A percentile compares a stretch with the other conserved stretches of the same genome.
These are phyloP conservation scores for Alternaria brassicae DNA, from an alignment of 2,329 filamentous ascomycete species.

Conservation along the genomic window DNA sequence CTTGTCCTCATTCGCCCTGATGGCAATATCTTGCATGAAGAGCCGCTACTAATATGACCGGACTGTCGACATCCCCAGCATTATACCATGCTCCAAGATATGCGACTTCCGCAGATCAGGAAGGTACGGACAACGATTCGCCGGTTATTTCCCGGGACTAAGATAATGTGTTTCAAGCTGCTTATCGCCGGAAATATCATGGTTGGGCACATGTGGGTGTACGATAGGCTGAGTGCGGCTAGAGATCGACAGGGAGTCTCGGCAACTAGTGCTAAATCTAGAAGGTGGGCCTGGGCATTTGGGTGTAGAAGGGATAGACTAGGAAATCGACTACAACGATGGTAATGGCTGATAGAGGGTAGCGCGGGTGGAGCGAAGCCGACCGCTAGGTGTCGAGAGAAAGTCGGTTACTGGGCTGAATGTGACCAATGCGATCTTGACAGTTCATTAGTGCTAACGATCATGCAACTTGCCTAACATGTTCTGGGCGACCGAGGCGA, in stretches of 20 bases:
- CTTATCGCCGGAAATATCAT: conserved; percentile 26
- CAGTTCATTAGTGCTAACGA: neutral
- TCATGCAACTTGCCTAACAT: neutral
- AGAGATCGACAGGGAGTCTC: conserved; percentile 25
- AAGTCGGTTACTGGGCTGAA: neutral
- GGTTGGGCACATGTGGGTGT: conserved; percentile 29
- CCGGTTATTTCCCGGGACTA: conserved; percentile 3
- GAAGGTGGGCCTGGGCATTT: conserved; percentile 22
- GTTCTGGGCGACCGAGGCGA: neutral
- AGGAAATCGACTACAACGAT: neutral
- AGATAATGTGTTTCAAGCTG: conserved; percentile 25
- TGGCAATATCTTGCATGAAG: neutral
- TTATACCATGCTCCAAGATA: neutral
- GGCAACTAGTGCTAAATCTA: conserved; percentile 23
- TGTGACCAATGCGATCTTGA: neutral
- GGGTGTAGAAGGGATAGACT: neutral
- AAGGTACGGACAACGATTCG: conserved; percentile 29
- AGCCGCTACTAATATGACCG: conserved; percentile 3
- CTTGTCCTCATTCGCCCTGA: conserved; percentile 12
- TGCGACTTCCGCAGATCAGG: conserved; percentile 26
- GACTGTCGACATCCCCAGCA: conserved; percentile 11
- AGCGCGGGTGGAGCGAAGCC: neutral
- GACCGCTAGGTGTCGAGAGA: neutral
- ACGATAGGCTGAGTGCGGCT: conserved; percentile 31
- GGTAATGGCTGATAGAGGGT: neutral